Conservation (phyloP, 257 asterid genomes). For the Capsicum baccatum region DNA sequence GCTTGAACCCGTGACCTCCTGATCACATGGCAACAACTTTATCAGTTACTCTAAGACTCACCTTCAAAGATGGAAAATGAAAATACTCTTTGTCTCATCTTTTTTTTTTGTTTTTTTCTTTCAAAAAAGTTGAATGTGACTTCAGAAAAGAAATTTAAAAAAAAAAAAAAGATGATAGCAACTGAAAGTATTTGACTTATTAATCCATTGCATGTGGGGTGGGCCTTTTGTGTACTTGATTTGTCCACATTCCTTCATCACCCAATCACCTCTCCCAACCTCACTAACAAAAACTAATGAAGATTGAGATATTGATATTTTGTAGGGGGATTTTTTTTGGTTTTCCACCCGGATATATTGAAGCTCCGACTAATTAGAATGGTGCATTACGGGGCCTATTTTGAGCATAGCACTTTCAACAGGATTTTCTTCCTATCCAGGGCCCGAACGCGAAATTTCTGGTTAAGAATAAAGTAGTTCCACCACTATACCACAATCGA, state of each 20-base stretch:
- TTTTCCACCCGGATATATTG: too few species aligned
- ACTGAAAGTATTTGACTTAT: constrained; percentile 17
- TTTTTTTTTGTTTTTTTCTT: background rate
- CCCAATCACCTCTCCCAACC: background rate
- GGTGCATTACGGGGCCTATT: too few species aligned
- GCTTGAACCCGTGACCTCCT: too few species aligned
- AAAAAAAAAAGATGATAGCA: constrained; percentile 32
- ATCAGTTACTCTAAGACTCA: too few species aligned
- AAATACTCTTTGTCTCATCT: background rate
- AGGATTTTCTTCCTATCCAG: too few species aligned
- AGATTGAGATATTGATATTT: background rate
- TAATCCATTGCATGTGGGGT: constrained; percentile 55
- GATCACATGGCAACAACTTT: too few species aligned
- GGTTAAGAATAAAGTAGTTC: too few species aligned
- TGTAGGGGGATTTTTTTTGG: background rate
- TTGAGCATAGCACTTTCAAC: too few species aligned
- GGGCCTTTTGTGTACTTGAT: constrained; percentile 40
- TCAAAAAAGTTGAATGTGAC: background rate
- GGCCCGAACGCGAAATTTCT: too few species aligned
- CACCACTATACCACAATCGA: too few species aligned
- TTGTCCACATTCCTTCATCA: constrained; percentile 41
- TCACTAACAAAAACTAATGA: background rate
- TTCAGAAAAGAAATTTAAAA: background rate
- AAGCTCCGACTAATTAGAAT: too few species aligned
- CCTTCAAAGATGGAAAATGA: background rate